Percentiles rank a stretch among this genome's conserved stretches.
phyloP scores from a whole-genome alignment of 1,284 basidiomycete genomes.

The Fomitopsis pinicola region DNA sequence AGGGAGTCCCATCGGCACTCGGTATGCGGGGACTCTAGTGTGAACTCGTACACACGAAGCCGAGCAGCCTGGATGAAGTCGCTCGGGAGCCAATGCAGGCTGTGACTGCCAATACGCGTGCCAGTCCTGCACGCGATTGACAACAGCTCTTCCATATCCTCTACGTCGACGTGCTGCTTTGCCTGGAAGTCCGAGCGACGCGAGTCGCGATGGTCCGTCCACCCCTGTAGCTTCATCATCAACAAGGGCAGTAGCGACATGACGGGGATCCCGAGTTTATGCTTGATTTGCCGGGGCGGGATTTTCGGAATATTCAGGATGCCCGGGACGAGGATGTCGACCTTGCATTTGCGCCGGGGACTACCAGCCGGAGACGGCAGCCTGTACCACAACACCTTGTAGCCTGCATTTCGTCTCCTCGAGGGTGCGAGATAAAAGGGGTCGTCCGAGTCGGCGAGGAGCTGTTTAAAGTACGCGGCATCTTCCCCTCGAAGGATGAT shows the following conservation, averaged over 20 bases:
- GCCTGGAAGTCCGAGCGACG: slow-evolving; percentile 14
- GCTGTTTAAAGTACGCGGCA: slow-evolving; percentile 22
- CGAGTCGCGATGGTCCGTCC: slow-evolving; percentile 28
- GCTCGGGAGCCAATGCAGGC: slow-evolving; percentile 3
- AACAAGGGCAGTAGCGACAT: slow-evolving; percentile 27
- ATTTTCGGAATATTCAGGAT: slow-evolving; percentile 27
- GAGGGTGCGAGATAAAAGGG: slow-evolving; percentile 25
- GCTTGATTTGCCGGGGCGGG: slow-evolving; percentile 12
- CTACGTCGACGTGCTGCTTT: slow-evolving; percentile 27
- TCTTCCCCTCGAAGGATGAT: slow-evolving; percentile 17
- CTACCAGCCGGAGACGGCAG: slow-evolving; percentile 7
- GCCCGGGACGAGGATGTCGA: slow-evolving; percentile 31
- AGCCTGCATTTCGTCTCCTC: slow-evolving; percentile 18
- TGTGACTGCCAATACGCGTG: background rate
- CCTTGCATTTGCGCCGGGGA: slow-evolving; percentile 8
- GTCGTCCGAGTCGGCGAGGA: slow-evolving; percentile 14
- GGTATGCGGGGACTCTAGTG: no score
- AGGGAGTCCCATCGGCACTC: no score
- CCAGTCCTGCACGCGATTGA: slow-evolving; percentile 12
- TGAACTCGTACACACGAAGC: no score
- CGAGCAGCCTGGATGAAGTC: slow-evolving; percentile 6
- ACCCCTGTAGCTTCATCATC: slow-evolving; percentile 32
- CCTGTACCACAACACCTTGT: slow-evolving; percentile 27
- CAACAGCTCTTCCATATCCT: slow-evolving; percentile 24
- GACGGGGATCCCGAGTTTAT: slow-evolving; percentile 19